Conservation (phyloP, 164 flowering plant genomes). For the Vitis riparia region DNA sequence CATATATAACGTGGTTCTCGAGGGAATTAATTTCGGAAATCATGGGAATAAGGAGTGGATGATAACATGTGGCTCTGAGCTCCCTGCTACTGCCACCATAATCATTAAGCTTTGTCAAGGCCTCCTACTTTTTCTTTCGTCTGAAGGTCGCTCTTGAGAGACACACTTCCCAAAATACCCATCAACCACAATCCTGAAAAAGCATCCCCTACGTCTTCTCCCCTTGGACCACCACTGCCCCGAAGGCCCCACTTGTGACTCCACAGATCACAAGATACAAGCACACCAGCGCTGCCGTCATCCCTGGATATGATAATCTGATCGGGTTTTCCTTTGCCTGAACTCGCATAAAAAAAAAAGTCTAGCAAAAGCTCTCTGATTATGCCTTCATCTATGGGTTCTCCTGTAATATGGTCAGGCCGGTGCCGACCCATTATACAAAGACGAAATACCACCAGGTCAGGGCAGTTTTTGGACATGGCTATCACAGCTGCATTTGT, state of each 20-base stretch:
- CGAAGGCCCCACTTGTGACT: slow-evolving; percentile 47
- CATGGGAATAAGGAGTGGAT: too few relatives aligned
- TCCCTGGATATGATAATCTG: slow-evolving; percentile 87
- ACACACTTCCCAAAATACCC: slow-evolving; percentile 46
- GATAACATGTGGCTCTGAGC: too few relatives aligned
- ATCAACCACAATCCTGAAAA: slow-evolving; percentile 59
- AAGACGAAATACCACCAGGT: slow-evolving; percentile 77
- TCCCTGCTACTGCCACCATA: too few relatives aligned
- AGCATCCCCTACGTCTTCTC: slow-evolving; percentile 46
- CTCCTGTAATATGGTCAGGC: slow-evolving; percentile 69
- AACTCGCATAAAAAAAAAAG: slow-evolving; percentile 55
- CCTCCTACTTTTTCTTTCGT: too few relatives aligned
- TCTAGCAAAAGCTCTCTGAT: slow-evolving; percentile 77
- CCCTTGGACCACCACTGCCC: slow-evolving; percentile 64
- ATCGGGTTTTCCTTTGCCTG: slow-evolving; percentile 76
- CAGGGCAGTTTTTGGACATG: slow-evolving; percentile 78
- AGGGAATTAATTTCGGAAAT: too few relatives aligned
- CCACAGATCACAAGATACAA: slow-evolving; percentile 54
- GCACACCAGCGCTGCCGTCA: slow-evolving; percentile 55
- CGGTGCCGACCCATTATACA: slow-evolving; percentile 74
- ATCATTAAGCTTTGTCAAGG: too few relatives aligned
- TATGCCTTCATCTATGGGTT: slow-evolving; percentile 83
- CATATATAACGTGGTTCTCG: too few relatives aligned
- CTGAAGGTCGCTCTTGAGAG: too few relatives aligned
- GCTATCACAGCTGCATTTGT: slow-evolving; percentile 77